Evolutionary conservation across 2,329 filamentous ascomycete species (phyloP), one percentile per base, ranked within the genome.

Genomic region (Dendrostoma leiphaemia): DNA sequence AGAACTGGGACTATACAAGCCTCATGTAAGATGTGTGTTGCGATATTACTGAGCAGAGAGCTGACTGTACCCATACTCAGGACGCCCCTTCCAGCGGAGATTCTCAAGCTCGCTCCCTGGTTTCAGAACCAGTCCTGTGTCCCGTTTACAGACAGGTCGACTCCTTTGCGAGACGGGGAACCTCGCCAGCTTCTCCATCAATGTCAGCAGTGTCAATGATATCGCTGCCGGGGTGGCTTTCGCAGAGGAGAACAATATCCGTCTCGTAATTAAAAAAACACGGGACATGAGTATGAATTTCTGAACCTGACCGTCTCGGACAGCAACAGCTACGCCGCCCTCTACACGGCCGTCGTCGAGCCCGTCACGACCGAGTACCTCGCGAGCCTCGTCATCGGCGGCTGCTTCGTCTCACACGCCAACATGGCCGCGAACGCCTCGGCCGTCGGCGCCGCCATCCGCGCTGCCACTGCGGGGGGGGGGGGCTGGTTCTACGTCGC

Each of bases 231-330:
- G 51, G 3, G 48, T 62, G 37, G 37, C 26, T 12, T 77, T 77
- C 46, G 71, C 70, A 2, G 59, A 51, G 0, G 29, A 67, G 7
- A 60, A 71, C 44, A 73, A 74, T 51, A 71, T 78, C 43, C 68
- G 75, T 3, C 48, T 78, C 0, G 67, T 76, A 9, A 67, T 78
- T 51, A 74, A 71, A 69, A 70, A 53, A 75, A 75, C 55, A 77
- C 74, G 3, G 75, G 75, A 2, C 74, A 77, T 62, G 73, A 76
- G 54, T 69, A 61, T 24, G 54, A 23, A 10, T 15, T n/a, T n/a
- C n/a, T n/a, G n/a, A n/a, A n/a, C n/a, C n/a, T n/a, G n/a, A n/a
- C n/a, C n/a, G n/a, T n/a, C n/a, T n/a, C n/a, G n/a, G n/a, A n/a
- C n/a, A n/a, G n/a, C n/a, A n/a, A n/a, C n/a, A n/a, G n/a, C n/a